Evolutionary conservation across 176 grass and related monocot genomes (phyloP), one percentile per base, ranked within the genome.

Genomic region (Echinochloa phyllopogon): DNA sequence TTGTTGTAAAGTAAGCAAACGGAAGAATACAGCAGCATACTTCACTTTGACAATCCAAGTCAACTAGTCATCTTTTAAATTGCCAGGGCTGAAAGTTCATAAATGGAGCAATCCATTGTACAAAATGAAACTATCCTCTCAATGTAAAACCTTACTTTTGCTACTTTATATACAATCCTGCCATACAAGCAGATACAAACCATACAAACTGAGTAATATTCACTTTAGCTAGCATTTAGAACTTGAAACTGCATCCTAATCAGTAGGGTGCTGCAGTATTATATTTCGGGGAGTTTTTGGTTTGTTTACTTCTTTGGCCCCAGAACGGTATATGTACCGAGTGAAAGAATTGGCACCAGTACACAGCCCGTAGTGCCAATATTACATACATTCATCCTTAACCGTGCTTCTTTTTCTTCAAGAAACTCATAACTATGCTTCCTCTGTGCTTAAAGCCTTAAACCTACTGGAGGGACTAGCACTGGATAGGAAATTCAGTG

Each of bases 41-140:
- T 75, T 75, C 74, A 67, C 49, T 80, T 40, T 48, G 24, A 59
- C 24, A 85, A 80, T 56, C 59, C 27, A 89, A 89, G 79, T 29
- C 4, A 78, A 48, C 10, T 42, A 73, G 48, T 18, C 43, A 55
- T 64, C 21, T 79, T 86, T 55, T 67, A 20, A 41, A 38, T 61
- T 78, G 27, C 9, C 52, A 5, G 49, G 47, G 33, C 3, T n/a
- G 50, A 77, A 86, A 78, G 13, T 67, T 21, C 16, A 83, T 36
- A 83, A 74, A 27, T 79, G 42, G 71, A 85, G 58, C 21, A 59
- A 17, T 66, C 16, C 57, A 42, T 66, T 12, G 68, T 79, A n/a
- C 52, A 90, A 71, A 86, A 29, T 27, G 20, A 72, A 89, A 7
- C 38, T 76, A 71, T 37, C 14, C 53, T 70, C 73, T 60, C 11